Evolutionary conservation across 75 land plant species (phyloP).

Genomic region (Azolla pinnata): DNA sequence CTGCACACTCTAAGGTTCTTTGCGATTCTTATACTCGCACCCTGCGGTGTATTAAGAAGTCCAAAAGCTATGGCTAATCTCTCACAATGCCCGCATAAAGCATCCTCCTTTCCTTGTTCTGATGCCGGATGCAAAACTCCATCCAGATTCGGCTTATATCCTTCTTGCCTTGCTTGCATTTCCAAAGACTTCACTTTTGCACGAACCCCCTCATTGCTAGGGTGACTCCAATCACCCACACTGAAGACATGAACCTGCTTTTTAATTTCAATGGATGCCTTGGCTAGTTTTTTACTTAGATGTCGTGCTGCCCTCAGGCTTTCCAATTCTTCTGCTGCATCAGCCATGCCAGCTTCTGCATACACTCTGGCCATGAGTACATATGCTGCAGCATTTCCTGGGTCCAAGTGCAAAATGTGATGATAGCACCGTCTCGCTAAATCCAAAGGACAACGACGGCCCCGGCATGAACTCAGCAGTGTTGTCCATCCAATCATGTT

Average conservation of each 20-base stretch:
- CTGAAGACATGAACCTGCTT: conserved; percentile 33
- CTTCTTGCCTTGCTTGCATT: conserved; percentile 26
- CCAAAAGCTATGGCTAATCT: conserved; percentile 64
- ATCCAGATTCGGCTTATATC: conserved; percentile 34
- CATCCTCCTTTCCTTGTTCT: conserved; percentile 36
- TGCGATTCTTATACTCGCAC: conserved; percentile 41
- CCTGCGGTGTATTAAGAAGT: conserved; percentile 31
- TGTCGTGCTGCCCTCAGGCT: conserved; percentile 34
- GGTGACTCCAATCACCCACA: conserved; percentile 37
- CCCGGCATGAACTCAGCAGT: conserved; percentile 51
- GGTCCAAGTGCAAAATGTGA: conserved; percentile 43
- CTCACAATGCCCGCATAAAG: conserved; percentile 53
- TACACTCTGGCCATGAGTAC: conserved; percentile 50
- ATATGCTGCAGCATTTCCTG: conserved; percentile 43
- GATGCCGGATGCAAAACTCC: conserved; percentile 37
- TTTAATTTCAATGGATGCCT: conserved; percentile 54
- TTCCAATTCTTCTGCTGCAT: conserved; percentile 19
- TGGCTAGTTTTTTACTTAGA: conserved; percentile 44
- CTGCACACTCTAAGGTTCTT: conserved; percentile 56
- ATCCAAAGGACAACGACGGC: not conserved
- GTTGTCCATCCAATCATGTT: conserved; percentile 56
- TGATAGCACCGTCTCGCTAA: conserved; percentile 4
- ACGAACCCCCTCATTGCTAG: conserved; percentile 30
- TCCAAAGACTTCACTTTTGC: conserved; percentile 48
- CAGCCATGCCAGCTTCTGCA: conserved; percentile 48